Conservation (phyloP, 345 rosid genomes). For the Noccaea caerulescens region DNA sequence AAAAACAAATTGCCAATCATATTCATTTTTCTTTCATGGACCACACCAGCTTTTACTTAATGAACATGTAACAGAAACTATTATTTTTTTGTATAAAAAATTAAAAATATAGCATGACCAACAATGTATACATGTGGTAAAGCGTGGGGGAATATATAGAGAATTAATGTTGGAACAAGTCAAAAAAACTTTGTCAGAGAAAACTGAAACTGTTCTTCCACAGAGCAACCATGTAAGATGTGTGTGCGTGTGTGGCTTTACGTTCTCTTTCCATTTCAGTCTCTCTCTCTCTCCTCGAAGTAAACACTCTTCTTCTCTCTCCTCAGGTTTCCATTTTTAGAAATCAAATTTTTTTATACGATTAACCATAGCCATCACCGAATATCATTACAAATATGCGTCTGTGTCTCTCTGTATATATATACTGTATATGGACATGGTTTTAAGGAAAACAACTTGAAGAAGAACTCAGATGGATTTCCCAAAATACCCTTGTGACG, state of each 20-base stretch:
- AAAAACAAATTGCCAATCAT: too few species aligned
- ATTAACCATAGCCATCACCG: not conserved
- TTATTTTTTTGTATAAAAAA: not conserved
- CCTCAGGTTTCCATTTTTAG: constrained; percentile 31
- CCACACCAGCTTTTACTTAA: constrained; percentile 5
- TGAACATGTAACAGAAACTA: not conserved
- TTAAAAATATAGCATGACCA: not conserved
- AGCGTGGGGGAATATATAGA: constrained; percentile 31
- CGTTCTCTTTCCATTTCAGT: not conserved
- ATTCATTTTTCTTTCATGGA: too few species aligned
- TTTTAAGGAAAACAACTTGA: constrained; percentile 11
- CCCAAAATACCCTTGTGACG: constrained; percentile 29
- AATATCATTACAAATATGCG: constrained; percentile 8
- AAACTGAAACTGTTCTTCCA: constrained; percentile 37
- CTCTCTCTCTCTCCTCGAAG: not conserved
- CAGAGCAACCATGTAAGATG: constrained; percentile 42
- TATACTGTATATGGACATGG: constrained; percentile 17
- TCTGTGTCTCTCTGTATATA: not conserved
- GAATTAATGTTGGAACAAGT: constrained; percentile 34
- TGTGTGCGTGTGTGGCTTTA: constrained; percentile 32
- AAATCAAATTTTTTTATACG: constrained; percentile 4
- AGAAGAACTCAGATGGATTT: constrained; percentile 27
- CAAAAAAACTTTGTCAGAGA: constrained; percentile 38
- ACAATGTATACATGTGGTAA: constrained; percentile 30
- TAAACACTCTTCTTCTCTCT: constrained; percentile 6